Evolutionary conservation across 2,329 filamentous ascomycete genomes (phyloP).

Genomic region (Cladosporium sp.): DNA sequence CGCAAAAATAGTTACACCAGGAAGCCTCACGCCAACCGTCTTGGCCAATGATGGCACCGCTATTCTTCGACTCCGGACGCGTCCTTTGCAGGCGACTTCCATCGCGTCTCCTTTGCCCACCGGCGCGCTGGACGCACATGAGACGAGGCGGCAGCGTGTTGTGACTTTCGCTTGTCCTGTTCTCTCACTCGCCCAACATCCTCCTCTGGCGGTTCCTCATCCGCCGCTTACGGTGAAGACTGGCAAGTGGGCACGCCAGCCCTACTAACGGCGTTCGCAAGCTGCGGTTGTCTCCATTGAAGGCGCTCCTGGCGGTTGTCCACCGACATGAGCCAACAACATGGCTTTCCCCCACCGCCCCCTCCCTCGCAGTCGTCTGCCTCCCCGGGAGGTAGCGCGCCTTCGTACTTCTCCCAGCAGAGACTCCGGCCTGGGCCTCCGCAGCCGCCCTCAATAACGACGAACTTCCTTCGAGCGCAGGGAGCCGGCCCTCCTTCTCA

Average conservation of each 20-base stretch:
- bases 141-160: slow-evolving; percentile 8
- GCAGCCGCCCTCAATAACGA: slow-evolving; percentile 37
- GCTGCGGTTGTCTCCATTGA: not conserved
- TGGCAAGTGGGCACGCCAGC: slow-evolving; percentile 17
- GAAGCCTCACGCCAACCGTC: not conserved
- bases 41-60: slow-evolving; percentile 8
- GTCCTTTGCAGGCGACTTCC: slow-evolving; percentile 4
- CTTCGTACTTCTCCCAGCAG: slow-evolving; percentile 16
- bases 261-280: not conserved
- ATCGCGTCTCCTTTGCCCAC: slow-evolving; percentile 1
- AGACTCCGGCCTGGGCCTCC: slow-evolving; percentile 26
- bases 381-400: slow-evolving; percentile 15
- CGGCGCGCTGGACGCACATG: slow-evolving; percentile 1
- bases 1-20: slow-evolving; percentile 11
- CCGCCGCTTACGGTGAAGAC: slow-evolving; percentile 14
- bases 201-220: slow-evolving; percentile 13
- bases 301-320: slow-evolving; percentile 2
- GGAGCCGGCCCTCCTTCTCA: slow-evolving; percentile 31
- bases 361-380: slow-evolving; percentile 15
- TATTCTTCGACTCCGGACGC: not conserved
- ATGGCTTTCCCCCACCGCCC: slow-evolving; percentile 24
- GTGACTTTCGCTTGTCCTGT: slow-evolving; percentile 7
- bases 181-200: slow-evolving; percentile 18
- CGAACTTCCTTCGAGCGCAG: slow-evolving; percentile 32
- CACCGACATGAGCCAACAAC: slow-evolving; percentile 26